Percentiles rank a stretch among this genome's conserved stretches.
Evolutionary conservation across 768 basidiomycete species (phyloP).

Genomic region (Panaeolus papilionaceus): DNA sequence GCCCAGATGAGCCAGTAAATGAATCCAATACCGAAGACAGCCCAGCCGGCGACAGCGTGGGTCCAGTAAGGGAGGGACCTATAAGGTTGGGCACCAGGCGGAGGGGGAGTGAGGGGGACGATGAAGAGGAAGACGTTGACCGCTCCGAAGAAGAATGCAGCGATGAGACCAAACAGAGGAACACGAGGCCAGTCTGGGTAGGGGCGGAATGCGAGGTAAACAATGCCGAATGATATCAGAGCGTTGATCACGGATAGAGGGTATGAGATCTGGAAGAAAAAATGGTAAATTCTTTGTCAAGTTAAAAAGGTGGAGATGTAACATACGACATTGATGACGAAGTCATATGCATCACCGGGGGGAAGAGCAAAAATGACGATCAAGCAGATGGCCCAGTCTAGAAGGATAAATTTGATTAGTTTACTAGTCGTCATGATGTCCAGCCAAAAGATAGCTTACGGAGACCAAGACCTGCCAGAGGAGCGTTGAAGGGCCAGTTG

Average conservation of each 20-base stretch:
- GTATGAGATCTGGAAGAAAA: conserved; percentile 44
- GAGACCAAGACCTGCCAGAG: conserved; percentile 59
- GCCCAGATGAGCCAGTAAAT: conserved; percentile 44
- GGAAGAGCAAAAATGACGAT: conserved; percentile 51
- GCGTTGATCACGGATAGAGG: conserved; percentile 57
- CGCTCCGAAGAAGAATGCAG: conserved; percentile 55
- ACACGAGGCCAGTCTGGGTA: conserved; percentile 35
- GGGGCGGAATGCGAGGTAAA: conserved; percentile 41
- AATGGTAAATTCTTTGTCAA: neutral
- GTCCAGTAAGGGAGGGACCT: conserved; percentile 62
- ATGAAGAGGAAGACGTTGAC: conserved; percentile 65
- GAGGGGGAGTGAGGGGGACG: conserved; percentile 60
- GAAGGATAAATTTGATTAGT: neutral
- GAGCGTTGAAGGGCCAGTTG: conserved; percentile 66
- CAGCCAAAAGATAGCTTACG: conserved; percentile 41
- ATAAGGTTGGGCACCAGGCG: conserved; percentile 53
- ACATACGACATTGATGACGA: conserved; percentile 63
- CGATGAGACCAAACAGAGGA: conserved; percentile 26
- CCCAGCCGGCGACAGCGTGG: conserved; percentile 46
- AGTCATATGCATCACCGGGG: conserved; percentile 71
- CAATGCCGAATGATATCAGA: conserved; percentile 55
- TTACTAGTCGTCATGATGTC: neutral
- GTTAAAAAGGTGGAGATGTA: neutral
- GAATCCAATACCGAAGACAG: conserved; percentile 43
- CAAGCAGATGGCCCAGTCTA: conserved; percentile 44